phyloP scores from a whole-genome alignment of 305 asterid genomes.

The Andrographis paniculata region DNA sequence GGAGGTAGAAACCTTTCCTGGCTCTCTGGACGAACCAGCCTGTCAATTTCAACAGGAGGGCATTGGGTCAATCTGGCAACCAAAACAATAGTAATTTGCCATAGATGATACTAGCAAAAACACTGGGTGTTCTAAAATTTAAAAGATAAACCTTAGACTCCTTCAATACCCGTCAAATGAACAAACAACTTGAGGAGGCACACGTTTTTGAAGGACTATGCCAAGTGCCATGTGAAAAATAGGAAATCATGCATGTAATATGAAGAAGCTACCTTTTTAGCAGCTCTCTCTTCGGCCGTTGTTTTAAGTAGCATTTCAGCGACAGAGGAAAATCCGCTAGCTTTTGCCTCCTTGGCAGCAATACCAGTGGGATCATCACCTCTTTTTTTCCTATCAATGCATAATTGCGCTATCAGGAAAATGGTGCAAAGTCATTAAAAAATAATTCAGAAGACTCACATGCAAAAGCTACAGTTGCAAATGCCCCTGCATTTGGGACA shows the following conservation, averaged over 20 bases:
- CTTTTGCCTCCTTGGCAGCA: constrained; percentile 55
- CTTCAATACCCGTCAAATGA: too few species aligned
- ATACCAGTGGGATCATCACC: constrained; percentile 80
- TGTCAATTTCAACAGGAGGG: not conserved
- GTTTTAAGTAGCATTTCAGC: constrained; percentile 56
- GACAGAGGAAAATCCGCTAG: constrained; percentile 71
- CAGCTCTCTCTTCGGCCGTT: constrained; percentile 14
- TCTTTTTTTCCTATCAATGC: constrained; percentile 60
- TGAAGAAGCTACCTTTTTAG: constrained; percentile 28
- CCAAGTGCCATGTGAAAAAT: not conserved
- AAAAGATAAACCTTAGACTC: too few species aligned
- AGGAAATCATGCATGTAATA: not conserved
- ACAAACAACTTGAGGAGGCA: too few species aligned
- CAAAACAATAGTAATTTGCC: too few species aligned
- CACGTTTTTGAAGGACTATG: not conserved
- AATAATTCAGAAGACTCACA: constrained; percentile 38
- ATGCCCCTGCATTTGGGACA: constrained; percentile 89
- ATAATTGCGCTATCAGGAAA: constrained; percentile 15
- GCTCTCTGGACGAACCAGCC: not conserved
- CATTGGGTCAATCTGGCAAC: not conserved
- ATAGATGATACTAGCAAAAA: too few species aligned
- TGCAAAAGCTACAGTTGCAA: constrained; percentile 92
- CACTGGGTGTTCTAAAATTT: too few species aligned
- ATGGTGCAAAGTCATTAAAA: not conserved
- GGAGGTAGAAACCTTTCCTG: not conserved